Base-by-base conservation (phyloP, 106 monocot species). In the Dactylorhiza incarnata region DNA sequence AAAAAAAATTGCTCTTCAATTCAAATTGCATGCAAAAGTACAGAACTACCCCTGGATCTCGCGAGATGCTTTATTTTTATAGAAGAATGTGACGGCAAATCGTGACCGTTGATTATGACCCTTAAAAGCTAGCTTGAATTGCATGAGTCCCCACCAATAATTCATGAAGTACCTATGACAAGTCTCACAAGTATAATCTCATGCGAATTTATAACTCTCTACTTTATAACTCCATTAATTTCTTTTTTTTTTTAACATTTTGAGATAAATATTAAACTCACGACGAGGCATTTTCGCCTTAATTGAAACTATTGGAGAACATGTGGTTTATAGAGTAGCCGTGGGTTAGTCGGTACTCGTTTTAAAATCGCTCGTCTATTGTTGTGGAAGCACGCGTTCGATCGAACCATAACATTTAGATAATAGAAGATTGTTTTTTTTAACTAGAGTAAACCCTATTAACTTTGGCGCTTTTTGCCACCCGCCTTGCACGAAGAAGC, bases 141-240 rank as follows among this genome's bases (percentile, higher is more conserved):
- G 69, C 69, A 69, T 69, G 69, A 69, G 69, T 69, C 46, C 69
- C 69, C 69, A 69, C 69, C 17, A 69, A 69, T 69, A 69, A 69
- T 69, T 69, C 45, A 69, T 69, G 69, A 46, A 69, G 69, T 45
- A 69, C 69, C 69, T n/a, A 19, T 69, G 14, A 46, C 69, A 2
- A 24, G 7, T 62, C 1, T 25, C 1, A 17, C 69, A 2, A 24
- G 7, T 62, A 9, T 25, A 9, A 17, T 10, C 20, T 62, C 23
- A 62, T 62, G 10, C 10, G 5, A 62, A 22, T 10, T 62, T 62
- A 22, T 23, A 53, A 53, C 0, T 54, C 16, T 54, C 37, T 2
- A 37, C 37, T 54, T 14, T 54, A 10, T 52, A 52, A 52, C 51
- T 52, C 51, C 51, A 13, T 10, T 13, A 52, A 52, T 52, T 52